These are phyloP conservation scores for Penicillium vulpinum DNA, from an alignment of 2,329 filamentous ascomycete genomes.

Conservation along the genomic window DNA sequence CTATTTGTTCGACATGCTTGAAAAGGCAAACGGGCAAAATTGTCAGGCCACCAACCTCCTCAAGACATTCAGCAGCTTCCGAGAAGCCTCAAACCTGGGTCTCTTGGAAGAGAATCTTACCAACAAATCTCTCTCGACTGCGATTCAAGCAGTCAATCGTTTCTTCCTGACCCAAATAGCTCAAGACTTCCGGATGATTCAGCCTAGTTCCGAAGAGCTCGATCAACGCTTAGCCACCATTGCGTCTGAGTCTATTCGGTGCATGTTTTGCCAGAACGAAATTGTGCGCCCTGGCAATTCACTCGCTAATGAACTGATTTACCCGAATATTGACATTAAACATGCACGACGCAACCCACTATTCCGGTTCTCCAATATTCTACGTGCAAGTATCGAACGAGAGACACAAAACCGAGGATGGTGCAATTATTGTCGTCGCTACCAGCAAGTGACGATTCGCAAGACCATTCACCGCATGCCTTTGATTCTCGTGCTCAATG, in stretches of 20 bases:
- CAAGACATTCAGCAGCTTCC: conserved; percentile 81
- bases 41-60: conserved; percentile 96
- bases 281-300: conserved; percentile 76
- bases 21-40: conserved; percentile 90
- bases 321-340: conserved; percentile 63
- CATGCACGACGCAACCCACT: conserved; percentile 48
- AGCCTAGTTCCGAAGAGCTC: conserved; percentile 62
- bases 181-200: conserved; percentile 70
- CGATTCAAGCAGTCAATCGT: conserved; percentile 82
- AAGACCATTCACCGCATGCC: conserved; percentile 83
- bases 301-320: conserved; percentile 82
- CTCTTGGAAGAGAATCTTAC: conserved; percentile 81
- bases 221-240: conserved; percentile 62
- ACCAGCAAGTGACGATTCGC: conserved; percentile 81
- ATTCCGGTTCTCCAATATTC: conserved; percentile 75
- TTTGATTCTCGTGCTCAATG: conserved; percentile 82
- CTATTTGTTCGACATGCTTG: conserved; percentile 95
- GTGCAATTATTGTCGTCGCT: conserved; percentile 87
- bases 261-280: conserved; percentile 83
- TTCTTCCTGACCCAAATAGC: conserved; percentile 82
- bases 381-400: conserved; percentile 90
- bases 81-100: conserved; percentile 73
- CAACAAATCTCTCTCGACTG: conserved; percentile 70
- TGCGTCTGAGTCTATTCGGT: conserved; percentile 64
- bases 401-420: conserved; percentile 88